Conservation (phyloP, 441 rosid species). For the Gossypium davidsonii region DNA sequence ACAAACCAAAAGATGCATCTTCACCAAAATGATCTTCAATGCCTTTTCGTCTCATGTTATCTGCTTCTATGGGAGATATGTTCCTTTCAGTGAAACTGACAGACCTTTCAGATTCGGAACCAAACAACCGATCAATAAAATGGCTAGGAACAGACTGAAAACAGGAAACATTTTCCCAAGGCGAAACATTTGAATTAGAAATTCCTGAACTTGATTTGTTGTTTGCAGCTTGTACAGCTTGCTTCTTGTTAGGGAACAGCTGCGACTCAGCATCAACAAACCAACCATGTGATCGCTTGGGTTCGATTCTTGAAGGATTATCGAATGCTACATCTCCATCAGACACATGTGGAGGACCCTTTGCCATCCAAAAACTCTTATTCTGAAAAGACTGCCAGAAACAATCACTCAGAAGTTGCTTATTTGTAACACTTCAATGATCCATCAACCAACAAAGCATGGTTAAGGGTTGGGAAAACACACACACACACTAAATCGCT, state of each 20-base stretch:
- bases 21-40: conserved; percentile 36
- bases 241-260: conserved; percentile 53
- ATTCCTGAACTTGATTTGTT: conserved; percentile 26
- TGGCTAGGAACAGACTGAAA: conserved; percentile 46
- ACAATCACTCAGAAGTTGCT: conserved; percentile 9
- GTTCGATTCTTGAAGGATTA: conserved; percentile 36
- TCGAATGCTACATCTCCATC: conserved; percentile 41
- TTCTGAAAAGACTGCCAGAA: conserved; percentile 43
- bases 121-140: conserved; percentile 42
- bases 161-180: conserved; percentile 46
- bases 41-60: conserved; percentile 30
- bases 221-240: conserved; percentile 38
- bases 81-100: conserved; percentile 47
- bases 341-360: conserved; percentile 35
- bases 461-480: not conserved
- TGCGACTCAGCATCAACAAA: conserved; percentile 46
- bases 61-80: conserved; percentile 32
- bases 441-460: not conserved
- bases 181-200: conserved; percentile 24
- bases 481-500: not conserved
- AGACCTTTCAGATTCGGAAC: conserved; percentile 41
- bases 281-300: conserved; percentile 61
- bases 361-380: conserved; percentile 52
- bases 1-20: conserved; percentile 45
- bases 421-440: not conserved